Evolutionary conservation across 23 red algal species (phyloP), one percentile per base, ranked within the genome.

Genomic region (Gracilariopsis chorda): DNA sequence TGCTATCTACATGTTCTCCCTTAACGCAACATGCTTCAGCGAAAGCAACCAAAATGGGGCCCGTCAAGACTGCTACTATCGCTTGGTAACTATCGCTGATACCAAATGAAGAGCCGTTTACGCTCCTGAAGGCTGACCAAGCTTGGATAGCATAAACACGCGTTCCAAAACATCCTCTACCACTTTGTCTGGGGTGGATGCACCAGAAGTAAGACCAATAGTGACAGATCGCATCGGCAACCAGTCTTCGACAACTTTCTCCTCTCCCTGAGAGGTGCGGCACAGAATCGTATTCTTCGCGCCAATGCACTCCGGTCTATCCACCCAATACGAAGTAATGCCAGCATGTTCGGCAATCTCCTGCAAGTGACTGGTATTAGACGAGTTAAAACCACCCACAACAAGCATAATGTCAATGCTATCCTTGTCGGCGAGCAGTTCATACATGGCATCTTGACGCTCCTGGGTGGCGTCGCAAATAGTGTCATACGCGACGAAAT

Each of bases 381-480:
- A 93, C 25, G 92, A 95, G 53, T 98, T 98, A 83, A 98, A 98
- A 40, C 96, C 96, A 28, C 96, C 96, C 12, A 98, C 83, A 3
- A 98, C 96, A 21, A 98, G 30, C 64, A 98, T 88, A 47, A 97
- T 13, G 63, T 97, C 95, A 41, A 95, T 12, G 11, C 82, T 89
- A 69, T 87, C 80, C 46, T 84, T 69, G 7, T 88, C 51, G 9
- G 87, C 93, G 17, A 98, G 63, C 3, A 98, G 80, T 41, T 98
- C 90, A 41, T 90, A 63, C 93, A 98, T 98, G 27, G 96, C 96
- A 45, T 98, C 96, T 67, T 98, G 96, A n/a, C 96, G 92, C 41
- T 98, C 96, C 63, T 98, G 96, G 49, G 96, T 98, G 4, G 96
- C 96, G 67, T 98, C 93, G 71, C 96, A 98, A 61, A 98, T 98